Base-by-base conservation (phyloP, 176 grass and related monocot genomes). In the Tuctoria greenei region DNA sequence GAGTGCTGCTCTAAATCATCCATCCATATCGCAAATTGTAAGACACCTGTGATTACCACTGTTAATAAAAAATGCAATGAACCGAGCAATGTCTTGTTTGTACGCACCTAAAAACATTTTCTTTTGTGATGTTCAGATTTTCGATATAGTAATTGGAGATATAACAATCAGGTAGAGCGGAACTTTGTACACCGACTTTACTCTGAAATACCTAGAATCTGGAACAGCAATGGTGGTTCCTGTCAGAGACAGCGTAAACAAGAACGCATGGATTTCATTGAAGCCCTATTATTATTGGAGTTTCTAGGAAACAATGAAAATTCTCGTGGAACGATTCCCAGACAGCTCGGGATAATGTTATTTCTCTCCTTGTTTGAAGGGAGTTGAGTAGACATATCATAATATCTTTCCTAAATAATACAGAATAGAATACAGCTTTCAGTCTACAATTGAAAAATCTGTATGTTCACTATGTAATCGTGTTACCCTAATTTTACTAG, bases 241-340 rank as follows among this genome's bases (percentile, higher is more conserved):
- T 1, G 49, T 86, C 26, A 76, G n/a, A 39, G 71, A 86, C 15
- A 44, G 38, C 0, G 60, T 18, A 21, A 65, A 63, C 15, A 88
- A 66, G 43, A 85, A 84, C 34, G 61, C 76, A 0, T 94, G 81
- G 65, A 66, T 91, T 56, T 88, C 91, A 37, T 41, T 91, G 47
- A 91, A 88, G 67, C 92, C 92, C 67, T 93, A 65, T 84, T 81
- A 58, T 44, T 86, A 15, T 20, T 90, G 76, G 90, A 93, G 62
- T 50, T 61, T 55, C 69, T 84, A 17, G 77, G 80, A 1, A 87
- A 77, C 77, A 73, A 85, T 16, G 28, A 45, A 20, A 37, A 75
- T 4, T 23, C n/a, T 1, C 35, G 5, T n/a, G 61, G 26, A 5
- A 18, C 46, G 18, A 44, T 82, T 57, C 39, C 42, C 0, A 35